These are phyloP conservation scores for Erigeron canadensis DNA, from an alignment of 129 eudicot genomes.

Conservation along the genomic window DNA sequence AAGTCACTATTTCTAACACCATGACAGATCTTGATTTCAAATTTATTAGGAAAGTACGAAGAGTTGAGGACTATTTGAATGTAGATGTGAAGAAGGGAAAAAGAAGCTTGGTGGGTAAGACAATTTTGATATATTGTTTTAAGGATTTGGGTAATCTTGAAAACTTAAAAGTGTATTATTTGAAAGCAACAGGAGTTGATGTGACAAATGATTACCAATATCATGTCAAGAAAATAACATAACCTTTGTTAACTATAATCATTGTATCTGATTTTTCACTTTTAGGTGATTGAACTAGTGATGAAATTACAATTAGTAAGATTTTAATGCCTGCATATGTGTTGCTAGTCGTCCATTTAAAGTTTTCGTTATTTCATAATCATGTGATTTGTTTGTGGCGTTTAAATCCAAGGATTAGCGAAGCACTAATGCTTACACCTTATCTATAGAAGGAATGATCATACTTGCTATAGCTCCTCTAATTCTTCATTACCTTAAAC, in stretches of 20 bases:
- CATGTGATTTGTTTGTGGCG: background rate
- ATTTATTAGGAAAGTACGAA: background rate
- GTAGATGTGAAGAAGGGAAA: conserved; percentile 16
- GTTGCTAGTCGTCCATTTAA: background rate
- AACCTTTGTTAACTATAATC: background rate
- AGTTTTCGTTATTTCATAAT: background rate
- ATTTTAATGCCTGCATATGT: background rate
- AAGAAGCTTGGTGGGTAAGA: conserved; percentile 21
- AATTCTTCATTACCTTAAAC: too few relatives aligned
- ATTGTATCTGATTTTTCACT: background rate
- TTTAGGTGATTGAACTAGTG: background rate
- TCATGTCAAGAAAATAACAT: conserved; percentile 7
- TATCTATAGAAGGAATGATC: background rate
- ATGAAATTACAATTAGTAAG: background rate
- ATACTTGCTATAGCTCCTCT: background rate
- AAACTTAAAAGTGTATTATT: conserved; percentile 3
- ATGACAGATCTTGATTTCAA: conserved; percentile 28
- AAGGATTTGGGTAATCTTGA: background rate
- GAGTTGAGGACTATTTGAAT: background rate
- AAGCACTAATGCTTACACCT: too few relatives aligned
- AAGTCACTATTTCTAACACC: conserved; percentile 46
- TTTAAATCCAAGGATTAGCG: background rate
- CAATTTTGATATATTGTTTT: background rate
- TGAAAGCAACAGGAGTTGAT: conserved; percentile 28
- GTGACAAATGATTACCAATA: conserved; percentile 25